These are phyloP conservation scores for Clathrospora elynae DNA, from an alignment of 2,329 filamentous ascomycete species.

Conservation along the genomic window DNA sequence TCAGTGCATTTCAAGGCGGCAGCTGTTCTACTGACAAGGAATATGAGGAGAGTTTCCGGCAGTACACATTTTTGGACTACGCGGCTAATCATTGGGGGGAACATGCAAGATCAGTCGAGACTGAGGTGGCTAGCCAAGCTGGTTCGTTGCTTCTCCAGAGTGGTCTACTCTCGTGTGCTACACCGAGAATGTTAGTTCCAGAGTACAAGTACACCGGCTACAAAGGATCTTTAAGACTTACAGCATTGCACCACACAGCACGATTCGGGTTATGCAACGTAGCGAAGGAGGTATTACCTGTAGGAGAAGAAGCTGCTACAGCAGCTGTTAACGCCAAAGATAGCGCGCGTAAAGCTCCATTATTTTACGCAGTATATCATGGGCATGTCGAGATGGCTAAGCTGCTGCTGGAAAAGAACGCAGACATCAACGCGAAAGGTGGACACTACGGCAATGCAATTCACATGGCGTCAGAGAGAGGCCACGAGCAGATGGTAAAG, in stretches of 20 bases:
- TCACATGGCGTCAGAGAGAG: too few species aligned
- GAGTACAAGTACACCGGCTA: conserved; percentile 6
- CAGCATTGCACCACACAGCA: conserved; percentile 16
- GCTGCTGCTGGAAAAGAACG: too few species aligned
- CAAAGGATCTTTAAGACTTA: conserved; percentile 12
- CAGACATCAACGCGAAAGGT: too few species aligned
- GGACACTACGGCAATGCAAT: too few species aligned
- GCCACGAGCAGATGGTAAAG: too few species aligned
- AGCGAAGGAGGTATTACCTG: conserved; percentile 10
- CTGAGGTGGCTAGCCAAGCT: conserved; percentile 10
- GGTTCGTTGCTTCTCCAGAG: conserved; percentile 3
- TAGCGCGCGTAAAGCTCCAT: conserved; percentile 8
- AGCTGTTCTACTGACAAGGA: conserved; percentile 19
- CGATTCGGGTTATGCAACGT: conserved; percentile 19
- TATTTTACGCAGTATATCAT: conserved; percentile 16
- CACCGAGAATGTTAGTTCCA: conserved; percentile 11
- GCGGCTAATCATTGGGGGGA: conserved; percentile 33
- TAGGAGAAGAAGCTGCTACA: conserved; percentile 9
- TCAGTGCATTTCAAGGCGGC: conserved; percentile 26
- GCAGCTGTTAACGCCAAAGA: too few species aligned
- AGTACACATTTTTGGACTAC: conserved; percentile 33
- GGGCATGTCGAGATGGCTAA: too few species aligned
- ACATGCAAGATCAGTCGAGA: conserved; percentile 24
- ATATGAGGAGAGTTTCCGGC: conserved; percentile 21
- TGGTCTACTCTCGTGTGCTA: conserved; percentile 4